Evolutionary conservation across 768 basidiomycete species (phyloP), one percentile per base, ranked within the genome.

Genomic region (Termitomyces heimii): DNA sequence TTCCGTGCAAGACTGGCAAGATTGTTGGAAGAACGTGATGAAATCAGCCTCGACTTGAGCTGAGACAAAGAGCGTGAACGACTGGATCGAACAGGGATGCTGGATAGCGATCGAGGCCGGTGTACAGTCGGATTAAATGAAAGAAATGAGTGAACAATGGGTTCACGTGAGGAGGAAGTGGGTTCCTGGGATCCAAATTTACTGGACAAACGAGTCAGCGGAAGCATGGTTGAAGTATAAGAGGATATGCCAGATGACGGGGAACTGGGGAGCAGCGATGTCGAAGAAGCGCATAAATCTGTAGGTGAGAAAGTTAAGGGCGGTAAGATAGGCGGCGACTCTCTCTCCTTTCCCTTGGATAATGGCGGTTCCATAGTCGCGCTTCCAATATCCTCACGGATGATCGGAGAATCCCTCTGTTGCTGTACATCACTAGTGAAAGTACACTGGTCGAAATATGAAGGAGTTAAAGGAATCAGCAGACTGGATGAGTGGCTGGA

Each of bases 281-380:
- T 68, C 46, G 73, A 66, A 50, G 75, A 66, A 28, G 64, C 81
- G 52, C 70, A 72, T 60, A 88, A 74, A 55, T 76, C 75, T 37
- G 85, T 73, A 31, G 81, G 74, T 51, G 81, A 75, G 64, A 91
- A 84, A 32, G 77, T 72, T 57, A 89, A 74, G 60, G 88, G 86
- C 58, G 88, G 86, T 59, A 89, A 76, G 66, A 75, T 75, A 57
- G 88, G 84, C 46, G 85, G 81, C 57, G 66, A 75, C 73, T 76
- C 84, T 70, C 80, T 88, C 63, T 78, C 83, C 72, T 86, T 90
- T 29, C 78, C 80, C 66, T 81, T 81, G 56, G 70, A 65, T 8
- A 55, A n/a, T 60, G 64, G 52, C 55, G 55, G 16, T 53, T 59
- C 54, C 59, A 63, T 35, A 22, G 18, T 56, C 22, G 49, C 20